A percentile compares a stretch with the other conserved stretches of the same genome.
Conservation (phyloP, 2,329 filamentous ascomycete genomes). For the Westerdykella aurantiaca region DNA sequence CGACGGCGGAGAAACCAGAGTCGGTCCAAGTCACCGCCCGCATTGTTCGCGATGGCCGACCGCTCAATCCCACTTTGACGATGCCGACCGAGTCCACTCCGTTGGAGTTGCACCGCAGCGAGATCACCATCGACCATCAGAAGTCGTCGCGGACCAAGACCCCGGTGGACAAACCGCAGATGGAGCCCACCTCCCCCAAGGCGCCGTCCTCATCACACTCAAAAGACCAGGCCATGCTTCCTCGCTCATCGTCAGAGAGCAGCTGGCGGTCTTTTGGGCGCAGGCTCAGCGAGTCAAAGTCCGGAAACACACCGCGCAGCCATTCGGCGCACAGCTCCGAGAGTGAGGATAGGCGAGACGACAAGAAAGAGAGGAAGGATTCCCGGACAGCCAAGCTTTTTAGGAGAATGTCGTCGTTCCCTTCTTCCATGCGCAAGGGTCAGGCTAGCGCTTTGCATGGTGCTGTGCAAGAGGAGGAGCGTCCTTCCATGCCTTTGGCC, state of each 20-base stretch:
- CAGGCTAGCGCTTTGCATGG: conserved; percentile 12
- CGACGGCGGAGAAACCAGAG: conserved; percentile 50
- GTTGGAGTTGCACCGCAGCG: conserved; percentile 49
- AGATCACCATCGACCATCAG: conserved; percentile 62
- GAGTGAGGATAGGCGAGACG: conserved; percentile 32
- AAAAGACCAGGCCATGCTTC: conserved; percentile 24
- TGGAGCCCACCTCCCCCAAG: conserved; percentile 28
- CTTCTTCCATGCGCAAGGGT: conserved; percentile 48
- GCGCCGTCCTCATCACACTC: conserved; percentile 28
- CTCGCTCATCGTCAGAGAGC: conserved; percentile 37
- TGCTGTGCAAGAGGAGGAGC: conserved; percentile 35
- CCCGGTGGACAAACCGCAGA: conserved; percentile 8
- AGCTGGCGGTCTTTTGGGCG: conserved; percentile 36
- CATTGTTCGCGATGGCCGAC: conserved; percentile 62
- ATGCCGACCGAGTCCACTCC: conserved; percentile 48
- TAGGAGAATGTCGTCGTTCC: conserved; percentile 61
- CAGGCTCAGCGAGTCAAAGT: conserved; percentile 33
- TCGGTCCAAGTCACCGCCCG: conserved; percentile 85
- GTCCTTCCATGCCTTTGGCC: conserved; percentile 19
- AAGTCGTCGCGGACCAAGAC: conserved; percentile 22
- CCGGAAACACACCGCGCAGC: conserved; percentile 21
- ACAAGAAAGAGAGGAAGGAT: conserved; percentile 49
- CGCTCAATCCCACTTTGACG: conserved; percentile 24
- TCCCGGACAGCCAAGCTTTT: conserved; percentile 58
- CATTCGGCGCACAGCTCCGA: conserved; percentile 23